Base-by-base conservation (phyloP, 2,329 filamentous ascomycete genomes). In the Aspergillus sp. region DNA sequence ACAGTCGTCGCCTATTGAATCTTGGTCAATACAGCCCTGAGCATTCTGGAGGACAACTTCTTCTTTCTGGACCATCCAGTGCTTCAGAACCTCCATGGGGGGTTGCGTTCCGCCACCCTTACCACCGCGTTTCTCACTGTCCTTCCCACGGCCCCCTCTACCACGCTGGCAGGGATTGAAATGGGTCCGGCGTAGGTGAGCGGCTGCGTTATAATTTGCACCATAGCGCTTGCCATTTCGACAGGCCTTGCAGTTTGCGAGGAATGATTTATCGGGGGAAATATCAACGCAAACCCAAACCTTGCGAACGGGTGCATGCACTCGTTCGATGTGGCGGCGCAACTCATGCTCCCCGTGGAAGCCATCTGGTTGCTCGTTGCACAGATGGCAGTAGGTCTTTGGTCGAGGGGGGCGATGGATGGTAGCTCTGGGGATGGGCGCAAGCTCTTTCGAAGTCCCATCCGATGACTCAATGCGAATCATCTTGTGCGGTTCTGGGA, bases 121-220 rank as follows among this genome's bases (percentile, higher is more conserved):
- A 20, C 82, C 83, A 45, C 82, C 82, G 45, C 82, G 75, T 60
- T 81, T 79, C 68, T 84, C 80, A 55, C 80, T 81, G 52, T 80
- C 79, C 64, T 82, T 82, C 44, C 79, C 78, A 45, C 81, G 73
- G 8, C 82, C 82, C 19, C 81, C 73, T n/a, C 74, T 69, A 17
- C 73, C 74, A 19, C 74, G 76, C 66, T 82, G 81, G 60, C 81
- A 79, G 1, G 82, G 86, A 65, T 88, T 89, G 78, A 96, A 97
- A 69, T 97, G 93, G 0, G 88, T 87, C 46, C 93, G 85, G 40
- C 92, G 83, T 8, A 97, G 80, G 68, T 97, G 93, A 0, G 91
- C 93, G 0, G 91, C 91, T 0, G 92, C 93, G 64, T 97, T 97
- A 74, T 97, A 96, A 74, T 96, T 94, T 14, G 89, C 89, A 3